These are phyloP conservation scores for Lodderomyces theae DNA, from an alignment of 1,139 yeast genomes.

Conservation along the genomic window DNA sequence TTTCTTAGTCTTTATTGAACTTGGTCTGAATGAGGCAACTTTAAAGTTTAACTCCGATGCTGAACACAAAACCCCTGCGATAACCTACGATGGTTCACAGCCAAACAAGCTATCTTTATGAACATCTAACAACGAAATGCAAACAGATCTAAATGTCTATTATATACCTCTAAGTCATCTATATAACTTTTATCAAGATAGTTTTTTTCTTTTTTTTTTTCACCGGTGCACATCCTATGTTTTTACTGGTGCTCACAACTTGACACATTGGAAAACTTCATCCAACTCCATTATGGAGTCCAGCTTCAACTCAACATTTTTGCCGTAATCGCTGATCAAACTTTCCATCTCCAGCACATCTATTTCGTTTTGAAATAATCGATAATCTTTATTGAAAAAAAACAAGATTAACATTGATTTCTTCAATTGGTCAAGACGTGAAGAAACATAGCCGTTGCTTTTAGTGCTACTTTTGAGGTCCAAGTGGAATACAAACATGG, in stretches of 20 bases:
- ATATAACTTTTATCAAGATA: no score
- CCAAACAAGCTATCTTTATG: no score
- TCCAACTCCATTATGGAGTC: slow-evolving; percentile 14
- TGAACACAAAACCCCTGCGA: no score
- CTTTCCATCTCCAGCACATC: slow-evolving; percentile 16
- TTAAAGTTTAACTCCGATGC: no score
- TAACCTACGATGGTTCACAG: no score
- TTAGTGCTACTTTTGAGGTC: slow-evolving; percentile 3
- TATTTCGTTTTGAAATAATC: slow-evolving; percentile 13
- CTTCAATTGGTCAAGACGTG: slow-evolving; percentile 10
- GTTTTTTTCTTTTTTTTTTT: no score
- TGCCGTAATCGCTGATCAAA: slow-evolving; percentile 15
- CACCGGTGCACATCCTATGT: no score
- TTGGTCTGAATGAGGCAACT: no score
- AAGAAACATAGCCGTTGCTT: neutral
- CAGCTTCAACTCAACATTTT: slow-evolving; percentile 5
- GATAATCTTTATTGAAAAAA: slow-evolving; percentile 22
- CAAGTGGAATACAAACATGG: slow-evolving; percentile 18
- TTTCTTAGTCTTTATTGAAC: no score
- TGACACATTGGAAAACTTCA: slow-evolving; percentile 16
- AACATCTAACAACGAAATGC: no score
- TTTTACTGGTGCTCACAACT: slow-evolving; percentile 7
- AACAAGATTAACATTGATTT: slow-evolving; percentile 20
- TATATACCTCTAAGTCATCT: no score
- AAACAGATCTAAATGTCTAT: no score